Evolutionary conservation across 208 protist species (phyloP), one percentile per base, ranked within the genome.

Genomic region (Crithidia fasciculata): DNA sequence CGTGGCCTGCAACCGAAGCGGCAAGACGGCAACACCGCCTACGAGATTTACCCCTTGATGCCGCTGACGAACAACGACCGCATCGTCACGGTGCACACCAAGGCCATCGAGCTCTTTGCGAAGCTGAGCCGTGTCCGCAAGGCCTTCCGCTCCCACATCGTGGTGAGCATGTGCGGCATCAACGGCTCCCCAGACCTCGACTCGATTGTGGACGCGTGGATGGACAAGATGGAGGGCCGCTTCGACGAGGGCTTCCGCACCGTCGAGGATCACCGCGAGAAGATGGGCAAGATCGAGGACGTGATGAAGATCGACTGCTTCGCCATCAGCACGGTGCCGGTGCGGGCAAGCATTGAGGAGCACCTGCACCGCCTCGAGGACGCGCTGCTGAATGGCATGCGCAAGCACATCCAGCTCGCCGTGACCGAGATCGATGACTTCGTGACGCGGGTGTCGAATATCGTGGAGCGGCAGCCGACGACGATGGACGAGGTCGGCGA

Each of bases 321-420:
- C 64, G 84, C 86, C 40, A 88, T 99, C 63, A 95, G 89, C 73
- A 97, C 91, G 10, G 81, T 95, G 19, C 93, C 93, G 3, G 86
- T 99, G 44, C 98, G 98, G 83, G 87, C 86, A 0, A 93, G 85
- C 72, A 93, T 98, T 40, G 95, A 99, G 60, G 94, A 98, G 70
- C 92, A 97, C 69, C 72, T 98, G 43, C 90, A 92, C 60, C 91
- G 89, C 43, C 77, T 98, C 6, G 86, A 93, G 74, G 96, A 98
- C 63, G 83, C 92, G 6, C 78, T 99, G 7, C 76, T 97, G 39
- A 94, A 93, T 66, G 76, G 81, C 44, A 87, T 99, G 78, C 86
- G 92, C 50, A 86, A 86, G 45, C 69, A 76, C 36, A 91, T 97
- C 28, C 85, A 93, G 64, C 70, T 55, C 16, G 72, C 85, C 19